phyloP scores from a whole-genome alignment of 495 filamentous ascomycete genomes.

The Trichocladium uniseriatum region DNA sequence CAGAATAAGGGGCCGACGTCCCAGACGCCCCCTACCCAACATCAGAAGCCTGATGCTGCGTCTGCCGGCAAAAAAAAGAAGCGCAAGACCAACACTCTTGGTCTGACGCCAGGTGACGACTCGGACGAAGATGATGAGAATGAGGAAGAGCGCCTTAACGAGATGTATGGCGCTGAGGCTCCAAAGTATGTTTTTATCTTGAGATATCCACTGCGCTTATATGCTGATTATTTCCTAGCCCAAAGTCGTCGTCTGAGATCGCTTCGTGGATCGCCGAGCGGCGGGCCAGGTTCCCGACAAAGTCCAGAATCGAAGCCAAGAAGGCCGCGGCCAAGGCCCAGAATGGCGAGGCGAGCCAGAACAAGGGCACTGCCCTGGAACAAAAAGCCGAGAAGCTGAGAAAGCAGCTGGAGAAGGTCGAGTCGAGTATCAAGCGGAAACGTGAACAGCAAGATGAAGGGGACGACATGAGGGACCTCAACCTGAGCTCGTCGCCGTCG shows the following conservation, averaged over 20 bases:
- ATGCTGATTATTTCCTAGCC: constrained; percentile 32
- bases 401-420: constrained; percentile 42
- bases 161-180: constrained; percentile 41
- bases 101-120: constrained; percentile 65
- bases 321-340: constrained; percentile 32
- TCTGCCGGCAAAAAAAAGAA: constrained; percentile 64
- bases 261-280: constrained; percentile 74
- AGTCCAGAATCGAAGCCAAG: constrained; percentile 46
- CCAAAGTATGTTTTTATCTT: constrained; percentile 34
- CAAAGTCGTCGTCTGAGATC: constrained; percentile 47
- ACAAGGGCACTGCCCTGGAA: constrained; percentile 25
- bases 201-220: constrained; percentile 19
- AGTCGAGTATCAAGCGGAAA: constrained; percentile 48
- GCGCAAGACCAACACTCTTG: constrained; percentile 67
- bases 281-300: constrained; percentile 67
- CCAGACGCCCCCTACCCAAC: constrained; percentile 35
- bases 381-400: constrained; percentile 42
- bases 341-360: constrained; percentile 21
- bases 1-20: constrained; percentile 24
- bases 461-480: constrained; percentile 42
- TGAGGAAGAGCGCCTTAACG: constrained; percentile 64
- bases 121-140: constrained; percentile 64
- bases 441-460: constrained; percentile 48
- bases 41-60: constrained; percentile 54
- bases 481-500: constrained; percentile 30